These are phyloP conservation scores for Allomyces macrogynus DNA, from an alignment of 192 early-diverging fungal genomes.

Conservation along the genomic window DNA sequence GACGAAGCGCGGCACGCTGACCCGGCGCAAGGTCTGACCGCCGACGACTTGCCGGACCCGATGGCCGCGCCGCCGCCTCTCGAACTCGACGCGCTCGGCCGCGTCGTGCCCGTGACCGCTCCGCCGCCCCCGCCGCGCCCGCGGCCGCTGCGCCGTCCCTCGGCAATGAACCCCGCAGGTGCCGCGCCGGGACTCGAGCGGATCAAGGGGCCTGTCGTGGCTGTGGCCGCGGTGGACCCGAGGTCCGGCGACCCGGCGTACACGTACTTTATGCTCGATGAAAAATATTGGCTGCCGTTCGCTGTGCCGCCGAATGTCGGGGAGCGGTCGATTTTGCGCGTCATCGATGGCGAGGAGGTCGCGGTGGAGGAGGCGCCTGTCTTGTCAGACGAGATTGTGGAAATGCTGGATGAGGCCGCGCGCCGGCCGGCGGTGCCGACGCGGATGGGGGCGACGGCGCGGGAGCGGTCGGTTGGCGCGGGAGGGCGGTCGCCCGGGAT, in stretches of 20 bases:
- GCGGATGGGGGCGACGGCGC: too few species aligned
- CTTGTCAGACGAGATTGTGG: not conserved
- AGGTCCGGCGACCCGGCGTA: constrained; percentile 16
- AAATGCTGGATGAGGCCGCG: not conserved
- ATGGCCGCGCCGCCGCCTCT: not conserved
- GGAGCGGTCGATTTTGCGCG: not conserved
- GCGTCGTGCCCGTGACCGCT: not conserved
- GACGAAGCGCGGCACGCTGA: not conserved
- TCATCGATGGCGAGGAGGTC: not conserved
- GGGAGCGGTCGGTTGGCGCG: too few species aligned
- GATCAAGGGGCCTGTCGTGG: constrained; percentile 4
- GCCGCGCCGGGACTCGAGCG: too few species aligned
- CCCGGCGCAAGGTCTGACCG: not conserved
- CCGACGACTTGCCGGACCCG: not conserved
- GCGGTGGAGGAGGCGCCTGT: not conserved
- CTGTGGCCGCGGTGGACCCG: constrained; percentile 21
- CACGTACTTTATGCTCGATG: constrained; percentile 30
- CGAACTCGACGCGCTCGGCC: not conserved
- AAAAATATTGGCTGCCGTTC: constrained; percentile 31
- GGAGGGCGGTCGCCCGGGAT: too few species aligned
- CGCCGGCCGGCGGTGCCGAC: too few species aligned
- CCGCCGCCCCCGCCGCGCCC: not conserved
- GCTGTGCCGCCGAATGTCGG: constrained; percentile 26
- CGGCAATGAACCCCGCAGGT: constrained; percentile 1
- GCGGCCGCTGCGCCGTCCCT: not conserved